These are phyloP conservation scores for Neonectria punicea DNA, from an alignment of 2,329 filamentous ascomycete genomes.

Conservation along the genomic window DNA sequence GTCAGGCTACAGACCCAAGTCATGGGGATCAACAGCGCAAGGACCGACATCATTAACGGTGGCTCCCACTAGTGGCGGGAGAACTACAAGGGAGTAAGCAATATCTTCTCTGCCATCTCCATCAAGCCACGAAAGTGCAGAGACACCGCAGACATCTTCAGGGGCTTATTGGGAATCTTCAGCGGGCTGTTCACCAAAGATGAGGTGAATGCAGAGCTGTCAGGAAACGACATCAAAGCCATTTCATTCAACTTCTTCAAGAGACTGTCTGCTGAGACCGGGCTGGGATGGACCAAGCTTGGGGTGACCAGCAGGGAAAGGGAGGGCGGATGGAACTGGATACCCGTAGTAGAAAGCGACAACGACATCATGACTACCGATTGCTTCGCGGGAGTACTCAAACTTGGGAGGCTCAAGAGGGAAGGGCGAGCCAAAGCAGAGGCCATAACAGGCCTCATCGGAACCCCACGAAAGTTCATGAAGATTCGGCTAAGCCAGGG, in stretches of 20 bases:
- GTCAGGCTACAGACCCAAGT: conserved; percentile 6
- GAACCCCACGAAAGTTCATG: conserved; percentile 12
- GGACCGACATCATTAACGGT: conserved; percentile 39
- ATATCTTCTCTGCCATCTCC: conserved; percentile 48
- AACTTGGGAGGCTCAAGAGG: conserved; percentile 1
- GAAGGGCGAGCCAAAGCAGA: not conserved
- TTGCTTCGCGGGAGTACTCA: conserved; percentile 14
- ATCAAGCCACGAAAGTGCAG: conserved; percentile 37
- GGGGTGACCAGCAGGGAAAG: conserved; percentile 6
- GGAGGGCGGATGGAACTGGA: conserved; percentile 13
- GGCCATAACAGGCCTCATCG: conserved; percentile 5
- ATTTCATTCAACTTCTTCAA: conserved; percentile 18
- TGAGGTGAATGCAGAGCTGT: conserved; percentile 4
- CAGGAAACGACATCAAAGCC: conserved; percentile 3
- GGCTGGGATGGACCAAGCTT: conserved; percentile 15
- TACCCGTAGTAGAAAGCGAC: conserved; percentile 8
- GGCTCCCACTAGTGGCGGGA: conserved; percentile 47
- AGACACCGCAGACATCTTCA: conserved; percentile 10
- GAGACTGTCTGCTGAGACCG: conserved; percentile 9
- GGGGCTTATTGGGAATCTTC: conserved; percentile 16
- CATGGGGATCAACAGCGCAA: conserved; percentile 11
- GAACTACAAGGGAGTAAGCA: conserved; percentile 45
- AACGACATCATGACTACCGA: conserved; percentile 3
- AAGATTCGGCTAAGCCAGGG: conserved; percentile 10
- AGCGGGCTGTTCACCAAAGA: conserved; percentile 13